Evolutionary conservation across 495 filamentous ascomycete genomes (phyloP), one percentile per base, ranked within the genome.

Genomic region (Penicillium desertorum): DNA sequence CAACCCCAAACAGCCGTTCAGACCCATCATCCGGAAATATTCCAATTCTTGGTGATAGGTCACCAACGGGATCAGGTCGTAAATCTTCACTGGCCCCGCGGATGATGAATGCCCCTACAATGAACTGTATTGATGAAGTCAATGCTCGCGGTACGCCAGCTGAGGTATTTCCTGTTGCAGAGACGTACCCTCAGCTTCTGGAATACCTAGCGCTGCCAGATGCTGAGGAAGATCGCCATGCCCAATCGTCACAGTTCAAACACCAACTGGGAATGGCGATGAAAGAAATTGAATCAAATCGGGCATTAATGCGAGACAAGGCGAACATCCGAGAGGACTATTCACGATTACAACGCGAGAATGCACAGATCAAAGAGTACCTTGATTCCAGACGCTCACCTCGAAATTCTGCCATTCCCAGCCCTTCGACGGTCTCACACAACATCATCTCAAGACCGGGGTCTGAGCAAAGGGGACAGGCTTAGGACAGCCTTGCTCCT

Each of bases 401-500:
- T 0, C 47, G 56, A 19, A 56, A 63, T 25, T 59, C 61, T 0
- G 29, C 36, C 2, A 27, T 58, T 30, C 46, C 50, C 5, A 51
- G 34, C 23, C 34, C 59, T 20, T 47, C 66, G 5, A 41, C 39
- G 5, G 30, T 57, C 5, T 19, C 61, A 20, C 50, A 56, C 3
- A 55, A 8, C 29, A 55, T 59, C 7, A 57, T 58, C 7, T 48
- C 61, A 29, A 51, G 49, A n/a, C 56, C 64, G 17, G 34, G 54
- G 11, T 8, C 59, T 1, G 63, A 67, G 43, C 62, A 59, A 3
- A 56, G 45, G 22, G 64, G 59, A 2, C 62, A 62, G 49, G 61
- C 62, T 5, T 71, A 66, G 68, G 70, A 73, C 45, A 59, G 64
- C 45, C 71, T 71, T 41, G 60, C 62, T 8, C 41, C 62, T 27